Evolutionary conservation across 192 early-diverging fungal genomes (phyloP).

Genomic region (Rhizophlyctis rosea): DNA sequence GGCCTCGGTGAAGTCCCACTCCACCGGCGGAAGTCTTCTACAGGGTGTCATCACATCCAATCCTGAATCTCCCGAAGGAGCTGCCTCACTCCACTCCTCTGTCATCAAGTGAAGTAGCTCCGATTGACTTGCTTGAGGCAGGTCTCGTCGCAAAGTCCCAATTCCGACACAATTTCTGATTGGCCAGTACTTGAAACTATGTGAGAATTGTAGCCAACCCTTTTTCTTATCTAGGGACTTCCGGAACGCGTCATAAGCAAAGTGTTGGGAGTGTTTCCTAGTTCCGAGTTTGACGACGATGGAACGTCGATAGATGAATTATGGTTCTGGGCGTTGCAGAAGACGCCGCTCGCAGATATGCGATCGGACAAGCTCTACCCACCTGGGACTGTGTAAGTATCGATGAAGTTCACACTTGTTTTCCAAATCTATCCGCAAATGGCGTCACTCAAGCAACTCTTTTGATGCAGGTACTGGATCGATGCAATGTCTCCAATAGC

Average conservation of each 20-base stretch:
- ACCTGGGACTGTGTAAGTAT: slow-evolving; percentile 59
- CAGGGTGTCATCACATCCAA: too few species aligned
- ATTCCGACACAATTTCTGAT: too few species aligned
- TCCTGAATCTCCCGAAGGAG: too few species aligned
- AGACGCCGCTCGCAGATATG: slow-evolving; percentile 81
- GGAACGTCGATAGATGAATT: slow-evolving; percentile 55
- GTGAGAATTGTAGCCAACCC: too few species aligned
- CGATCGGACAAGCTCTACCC: slow-evolving; percentile 73
- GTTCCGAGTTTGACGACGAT: neutral
- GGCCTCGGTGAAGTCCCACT: too few species aligned
- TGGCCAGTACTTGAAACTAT: too few species aligned
- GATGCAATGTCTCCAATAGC: slow-evolving; percentile 13
- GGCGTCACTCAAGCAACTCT: slow-evolving; percentile 1
- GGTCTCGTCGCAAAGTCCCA: too few species aligned
- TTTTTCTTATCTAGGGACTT: too few species aligned
- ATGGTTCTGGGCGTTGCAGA: slow-evolving; percentile 81
- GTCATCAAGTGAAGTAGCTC: too few species aligned
- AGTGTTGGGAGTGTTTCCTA: slow-evolving; percentile 35
- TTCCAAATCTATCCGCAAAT: slow-evolving; percentile 20
- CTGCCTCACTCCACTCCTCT: too few species aligned
- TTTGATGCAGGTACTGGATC: slow-evolving; percentile 14
- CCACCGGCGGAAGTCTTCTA: too few species aligned
- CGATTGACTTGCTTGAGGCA: too few species aligned
- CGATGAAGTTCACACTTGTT: slow-evolving; percentile 34
- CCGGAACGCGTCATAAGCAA: slow-evolving; percentile 44